Percentiles rank a stretch among this genome's conserved stretches.
phyloP scores from a whole-genome alignment of 768 basidiomycete genomes.

The Asterophora lycoperdoides region DNA sequence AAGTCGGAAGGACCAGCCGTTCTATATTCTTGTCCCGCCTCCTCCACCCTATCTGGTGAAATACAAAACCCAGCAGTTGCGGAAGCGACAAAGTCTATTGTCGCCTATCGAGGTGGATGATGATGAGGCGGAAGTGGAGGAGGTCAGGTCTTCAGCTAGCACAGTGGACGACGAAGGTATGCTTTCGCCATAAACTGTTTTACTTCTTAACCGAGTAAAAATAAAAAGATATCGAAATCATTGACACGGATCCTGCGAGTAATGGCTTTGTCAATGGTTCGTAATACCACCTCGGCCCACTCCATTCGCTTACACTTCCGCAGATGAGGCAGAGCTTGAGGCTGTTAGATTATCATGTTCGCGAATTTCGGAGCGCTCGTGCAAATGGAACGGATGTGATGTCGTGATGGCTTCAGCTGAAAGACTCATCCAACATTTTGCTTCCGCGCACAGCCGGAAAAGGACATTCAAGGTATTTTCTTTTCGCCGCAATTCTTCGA shows the following conservation, averaged over 20 bases:
- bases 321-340: slow-evolving; percentile 30
- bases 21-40: slow-evolving; percentile 31
- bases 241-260: slow-evolving; percentile 15
- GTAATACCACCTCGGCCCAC: slow-evolving; percentile 3
- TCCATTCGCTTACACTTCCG: neutral
- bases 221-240: slow-evolving; percentile 13
- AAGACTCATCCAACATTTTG: slow-evolving; percentile 47
- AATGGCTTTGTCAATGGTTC: slow-evolving; percentile 13
- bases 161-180: slow-evolving; percentile 21
- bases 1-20: neutral
- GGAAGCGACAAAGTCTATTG: slow-evolving; percentile 3
- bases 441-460: slow-evolving; percentile 13
- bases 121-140: slow-evolving; percentile 2
- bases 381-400: slow-evolving; percentile 59
- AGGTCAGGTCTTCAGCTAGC: neutral
- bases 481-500: neutral
- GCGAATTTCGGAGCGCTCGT: slow-evolving; percentile 42
- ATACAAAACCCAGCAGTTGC: slow-evolving; percentile 8
- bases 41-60: slow-evolving; percentile 25
- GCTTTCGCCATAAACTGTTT: slow-evolving; percentile 6
- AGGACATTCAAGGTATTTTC: slow-evolving; percentile 7
- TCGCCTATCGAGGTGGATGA: neutral
- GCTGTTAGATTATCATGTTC: slow-evolving; percentile 46
- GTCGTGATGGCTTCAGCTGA: slow-evolving; percentile 50
- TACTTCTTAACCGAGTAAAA: slow-evolving; percentile 12